Evolutionary conservation across 164 flowering plant genomes (phyloP).

Genomic region (Stephania cephalantha): DNA sequence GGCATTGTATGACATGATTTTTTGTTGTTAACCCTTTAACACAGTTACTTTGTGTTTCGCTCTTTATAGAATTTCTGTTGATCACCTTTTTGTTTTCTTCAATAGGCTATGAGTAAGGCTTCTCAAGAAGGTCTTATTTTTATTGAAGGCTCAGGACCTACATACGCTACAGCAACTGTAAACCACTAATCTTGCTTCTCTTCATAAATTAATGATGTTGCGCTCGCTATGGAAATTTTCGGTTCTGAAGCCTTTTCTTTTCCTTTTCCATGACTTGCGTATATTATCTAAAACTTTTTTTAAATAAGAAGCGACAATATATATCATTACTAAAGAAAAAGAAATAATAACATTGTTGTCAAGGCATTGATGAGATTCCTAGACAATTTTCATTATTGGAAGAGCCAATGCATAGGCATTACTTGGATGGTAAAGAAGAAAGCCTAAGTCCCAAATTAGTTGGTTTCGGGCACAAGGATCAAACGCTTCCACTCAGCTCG

Average conservation of each 20-base stretch:
- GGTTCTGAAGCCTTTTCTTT: not conserved
- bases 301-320: not conserved
- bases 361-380: too few relatives aligned
- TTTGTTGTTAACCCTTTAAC: not conserved
- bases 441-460: too few relatives aligned
- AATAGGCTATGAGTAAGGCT: slow-evolving; percentile 74
- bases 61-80: not conserved
- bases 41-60: not conserved
- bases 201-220: not conserved
- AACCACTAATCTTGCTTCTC: slow-evolving; percentile 23
- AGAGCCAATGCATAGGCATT: too few relatives aligned
- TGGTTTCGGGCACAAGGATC: too few relatives aligned
- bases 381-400: too few relatives aligned
- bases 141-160: slow-evolving; percentile 92
- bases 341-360: not conserved
- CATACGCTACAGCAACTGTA: slow-evolving; percentile 90
- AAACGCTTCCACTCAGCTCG: too few relatives aligned
- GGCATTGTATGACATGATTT: not conserved
- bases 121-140: slow-evolving; percentile 60
- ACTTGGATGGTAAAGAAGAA: too few relatives aligned
- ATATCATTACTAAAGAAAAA: not conserved
- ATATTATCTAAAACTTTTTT: not conserved
- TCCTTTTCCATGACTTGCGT: not conserved
- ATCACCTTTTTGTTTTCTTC: slow-evolving; percentile 1
- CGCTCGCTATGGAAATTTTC: not conserved